These are phyloP conservation scores for Linum tenue DNA, from an alignment of 345 rosid species.

Conservation along the genomic window DNA sequence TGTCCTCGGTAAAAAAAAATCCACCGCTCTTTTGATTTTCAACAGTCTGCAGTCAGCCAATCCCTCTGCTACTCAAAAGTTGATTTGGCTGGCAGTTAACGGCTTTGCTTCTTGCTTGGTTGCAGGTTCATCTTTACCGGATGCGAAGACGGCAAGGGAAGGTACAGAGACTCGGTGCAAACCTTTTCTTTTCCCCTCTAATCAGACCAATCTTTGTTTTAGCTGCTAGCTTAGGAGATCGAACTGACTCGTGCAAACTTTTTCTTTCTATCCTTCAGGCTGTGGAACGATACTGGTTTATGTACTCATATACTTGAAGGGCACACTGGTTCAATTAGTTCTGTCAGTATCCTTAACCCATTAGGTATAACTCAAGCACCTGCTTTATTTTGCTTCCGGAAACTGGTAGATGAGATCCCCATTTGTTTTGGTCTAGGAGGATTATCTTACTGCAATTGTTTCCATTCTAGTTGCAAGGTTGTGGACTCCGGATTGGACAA, in stretches of 20 bases:
- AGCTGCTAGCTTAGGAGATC: neutral
- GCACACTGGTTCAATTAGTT: conserved; percentile 58
- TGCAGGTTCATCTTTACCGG: conserved; percentile 86
- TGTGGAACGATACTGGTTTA: conserved; percentile 65
- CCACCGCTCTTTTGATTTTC: neutral
- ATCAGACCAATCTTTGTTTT: no score
- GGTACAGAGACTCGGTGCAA: no score
- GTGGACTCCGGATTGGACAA: no score
- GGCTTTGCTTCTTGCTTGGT: conserved; percentile 20
- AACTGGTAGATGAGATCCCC: neutral
- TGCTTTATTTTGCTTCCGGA: neutral
- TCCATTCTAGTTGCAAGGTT: no score
- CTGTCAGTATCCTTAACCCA: conserved; percentile 46
- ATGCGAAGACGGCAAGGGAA: conserved; percentile 71
- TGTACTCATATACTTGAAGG: conserved; percentile 85
- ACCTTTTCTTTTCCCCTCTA: no score
- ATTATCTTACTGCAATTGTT: no score
- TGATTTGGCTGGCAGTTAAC: neutral
- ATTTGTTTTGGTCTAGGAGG: neutral
- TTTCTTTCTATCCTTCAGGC: conserved; percentile 28
- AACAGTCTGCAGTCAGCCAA: neutral
- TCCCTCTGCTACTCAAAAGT: neutral
- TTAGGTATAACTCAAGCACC: conserved; percentile 34
- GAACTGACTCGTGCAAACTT: neutral
- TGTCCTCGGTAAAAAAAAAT: conserved; percentile 53